Conservation (phyloP, 2,329 filamentous ascomycete genomes). For the Fusarium euwallaceae region DNA sequence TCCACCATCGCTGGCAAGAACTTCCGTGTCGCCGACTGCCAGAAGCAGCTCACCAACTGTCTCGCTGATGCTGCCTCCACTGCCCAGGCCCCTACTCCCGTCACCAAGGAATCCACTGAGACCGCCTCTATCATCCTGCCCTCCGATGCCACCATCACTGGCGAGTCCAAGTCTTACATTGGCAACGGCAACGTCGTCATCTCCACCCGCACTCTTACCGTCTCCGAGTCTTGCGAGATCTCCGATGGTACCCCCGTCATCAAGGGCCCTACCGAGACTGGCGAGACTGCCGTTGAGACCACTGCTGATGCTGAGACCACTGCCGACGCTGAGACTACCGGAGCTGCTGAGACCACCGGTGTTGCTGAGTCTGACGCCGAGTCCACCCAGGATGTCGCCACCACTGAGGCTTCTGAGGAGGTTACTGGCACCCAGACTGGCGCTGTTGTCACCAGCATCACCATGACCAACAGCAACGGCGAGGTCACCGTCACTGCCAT, state of each 20-base stretch:
- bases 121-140: conserved; percentile 46
- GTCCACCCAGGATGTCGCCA: conserved; percentile 20
- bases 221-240: conserved; percentile 43
- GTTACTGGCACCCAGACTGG: conserved; percentile 15
- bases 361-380: conserved; percentile 5
- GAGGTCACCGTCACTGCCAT: conserved; percentile 14
- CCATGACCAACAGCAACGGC: conserved; percentile 17
- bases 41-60: conserved; percentile 44
- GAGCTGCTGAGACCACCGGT: conserved; percentile 28
- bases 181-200: conserved; percentile 41
- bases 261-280: conserved; percentile 35
- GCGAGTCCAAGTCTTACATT: conserved; percentile 33
- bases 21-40: conserved; percentile 42
- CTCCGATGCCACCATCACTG: conserved; percentile 38
- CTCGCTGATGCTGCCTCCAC: conserved; percentile 42
- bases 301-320: conserved; percentile 25
- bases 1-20: conserved; percentile 42
- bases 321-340: conserved; percentile 18
- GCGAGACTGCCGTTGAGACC: conserved; percentile 8
- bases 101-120: conserved; percentile 41
- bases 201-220: conserved; percentile 45
- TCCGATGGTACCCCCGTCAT: conserved; percentile 41
- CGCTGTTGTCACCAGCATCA: conserved; percentile 27
- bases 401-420: conserved; percentile 27
- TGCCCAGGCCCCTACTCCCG: conserved; percentile 31